Evolutionary conservation across 169 alveolate genomes (phyloP).

Genomic region (Plasmodium fragile): DNA sequence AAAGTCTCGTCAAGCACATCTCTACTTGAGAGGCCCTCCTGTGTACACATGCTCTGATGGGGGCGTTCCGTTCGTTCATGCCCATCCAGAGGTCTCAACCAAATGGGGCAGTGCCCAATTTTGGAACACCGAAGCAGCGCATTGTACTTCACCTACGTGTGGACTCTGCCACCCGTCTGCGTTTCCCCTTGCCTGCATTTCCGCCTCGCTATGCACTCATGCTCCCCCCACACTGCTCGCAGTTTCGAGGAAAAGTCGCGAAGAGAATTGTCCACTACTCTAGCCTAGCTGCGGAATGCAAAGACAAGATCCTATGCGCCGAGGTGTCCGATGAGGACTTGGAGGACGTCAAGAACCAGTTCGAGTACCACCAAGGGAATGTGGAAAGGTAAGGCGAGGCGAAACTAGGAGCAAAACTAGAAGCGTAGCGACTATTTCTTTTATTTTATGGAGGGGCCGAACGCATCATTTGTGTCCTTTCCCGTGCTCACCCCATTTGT

Average conservation of each 20-base stretch:
- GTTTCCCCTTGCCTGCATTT: background rate
- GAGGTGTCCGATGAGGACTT: constrained; percentile 19
- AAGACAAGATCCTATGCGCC: constrained; percentile 7
- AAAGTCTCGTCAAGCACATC: background rate
- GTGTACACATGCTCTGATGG: background rate
- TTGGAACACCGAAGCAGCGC: background rate
- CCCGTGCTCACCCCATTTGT: background rate
- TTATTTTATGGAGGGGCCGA: background rate
- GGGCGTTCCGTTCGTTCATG: background rate
- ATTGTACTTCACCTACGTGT: background rate
- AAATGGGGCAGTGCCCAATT: background rate
- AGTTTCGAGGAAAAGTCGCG: constrained; percentile 69
- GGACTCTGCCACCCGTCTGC: background rate
- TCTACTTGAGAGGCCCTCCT: background rate
- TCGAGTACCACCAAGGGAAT: constrained; percentile 39
- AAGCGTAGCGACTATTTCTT: background rate
- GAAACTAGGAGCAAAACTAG: background rate
- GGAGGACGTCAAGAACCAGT: background rate
- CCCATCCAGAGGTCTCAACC: background rate
- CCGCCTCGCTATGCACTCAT: background rate
- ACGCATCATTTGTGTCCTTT: background rate
- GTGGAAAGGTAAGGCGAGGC: constrained; percentile 19
- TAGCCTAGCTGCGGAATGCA: constrained; percentile 11
- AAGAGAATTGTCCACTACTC: constrained; percentile 62
- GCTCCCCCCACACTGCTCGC: background rate